Evolutionary conservation across 257 asterid species (phyloP).

Genomic region (Jaltomata sinuosa): DNA sequence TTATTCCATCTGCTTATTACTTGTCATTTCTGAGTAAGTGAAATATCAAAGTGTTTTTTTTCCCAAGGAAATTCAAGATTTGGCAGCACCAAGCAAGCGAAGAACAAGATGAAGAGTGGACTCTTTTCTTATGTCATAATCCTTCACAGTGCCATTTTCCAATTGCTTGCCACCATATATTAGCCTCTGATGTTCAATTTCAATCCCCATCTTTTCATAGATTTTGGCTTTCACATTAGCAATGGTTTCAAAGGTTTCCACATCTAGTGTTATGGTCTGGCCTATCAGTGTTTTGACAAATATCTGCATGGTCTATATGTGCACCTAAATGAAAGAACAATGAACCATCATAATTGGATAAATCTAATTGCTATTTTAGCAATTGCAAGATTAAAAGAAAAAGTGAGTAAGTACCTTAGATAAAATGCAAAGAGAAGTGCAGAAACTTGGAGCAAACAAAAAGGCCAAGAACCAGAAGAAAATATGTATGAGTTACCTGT

Average conservation of each 20-base stretch:
- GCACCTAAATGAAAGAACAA: no score
- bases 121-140: neutral
- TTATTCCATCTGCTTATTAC: neutral
- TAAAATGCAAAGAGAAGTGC: no score
- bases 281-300: neutral
- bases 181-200: neutral
- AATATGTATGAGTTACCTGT: neutral
- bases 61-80: neutral
- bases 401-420: no score
- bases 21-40: neutral
- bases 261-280: neutral
- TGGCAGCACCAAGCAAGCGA: neutral
- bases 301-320: neutral
- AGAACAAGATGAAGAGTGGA: neutral
- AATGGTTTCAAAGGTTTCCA: neutral
- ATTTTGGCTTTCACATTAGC: neutral
- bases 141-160: neutral
- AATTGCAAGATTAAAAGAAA: no score
- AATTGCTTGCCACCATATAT: neutral
- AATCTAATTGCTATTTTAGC: no score
- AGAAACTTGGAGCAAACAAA: no score
- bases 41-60: neutral
- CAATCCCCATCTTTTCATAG: neutral
- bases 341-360: no score
- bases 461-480: neutral